These are phyloP conservation scores for Acanthamoeba polyphaga DNA, from an alignment of 208 protist genomes.

Conservation along the genomic window DNA sequence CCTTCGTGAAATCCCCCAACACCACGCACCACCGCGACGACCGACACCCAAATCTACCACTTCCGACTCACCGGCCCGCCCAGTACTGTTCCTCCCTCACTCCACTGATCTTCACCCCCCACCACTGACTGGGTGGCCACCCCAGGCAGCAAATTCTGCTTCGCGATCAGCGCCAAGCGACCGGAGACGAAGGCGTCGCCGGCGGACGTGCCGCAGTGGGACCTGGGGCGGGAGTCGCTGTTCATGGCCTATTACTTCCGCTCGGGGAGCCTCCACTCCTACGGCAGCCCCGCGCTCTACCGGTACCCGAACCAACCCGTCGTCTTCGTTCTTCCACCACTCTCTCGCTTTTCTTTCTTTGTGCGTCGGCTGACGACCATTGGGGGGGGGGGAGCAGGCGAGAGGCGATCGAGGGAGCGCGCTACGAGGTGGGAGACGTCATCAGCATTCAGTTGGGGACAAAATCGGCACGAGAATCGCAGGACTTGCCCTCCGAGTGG, in stretches of 20 bases:
- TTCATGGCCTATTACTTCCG: slow-evolving; percentile 45
- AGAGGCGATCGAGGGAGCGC: background rate
- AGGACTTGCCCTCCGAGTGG: background rate
- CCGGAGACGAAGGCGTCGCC: background rate
- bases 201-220: background rate
- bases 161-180: background rate
- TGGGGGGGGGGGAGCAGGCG: background rate
- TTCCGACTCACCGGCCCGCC: background rate
- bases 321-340: background rate
- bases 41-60: background rate
- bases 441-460: background rate
- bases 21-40: background rate
- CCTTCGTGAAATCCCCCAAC: background rate
- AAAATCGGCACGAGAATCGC: background rate
- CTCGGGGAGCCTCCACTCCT: slow-evolving; percentile 32
- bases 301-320: background rate
- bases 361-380: background rate
- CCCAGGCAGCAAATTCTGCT: slow-evolving; percentile 6
- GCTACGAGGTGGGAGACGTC: background rate
- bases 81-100: background rate
- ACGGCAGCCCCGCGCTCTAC: slow-evolving; percentile 24
- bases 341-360: background rate
- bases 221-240: background rate
- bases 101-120: background rate
- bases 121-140: background rate